A percentile compares a stretch with the other conserved stretches of the same genome.
Conservation (phyloP, 2,329 filamentous ascomycete genomes). For the Aspergillus japonicus region DNA sequence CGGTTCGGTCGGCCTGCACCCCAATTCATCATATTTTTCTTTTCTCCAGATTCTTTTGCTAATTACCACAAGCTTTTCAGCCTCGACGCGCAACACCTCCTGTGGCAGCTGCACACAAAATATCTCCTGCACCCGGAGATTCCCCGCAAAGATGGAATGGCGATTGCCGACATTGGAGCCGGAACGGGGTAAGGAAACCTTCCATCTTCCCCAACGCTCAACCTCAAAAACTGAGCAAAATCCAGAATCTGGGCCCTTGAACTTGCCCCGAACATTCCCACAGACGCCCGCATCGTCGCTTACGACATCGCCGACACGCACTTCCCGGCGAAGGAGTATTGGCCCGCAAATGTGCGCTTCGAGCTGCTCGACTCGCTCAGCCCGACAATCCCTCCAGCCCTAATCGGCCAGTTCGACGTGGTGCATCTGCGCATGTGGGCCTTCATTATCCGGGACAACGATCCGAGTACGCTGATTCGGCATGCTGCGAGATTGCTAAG, state of each 20-base stretch:
- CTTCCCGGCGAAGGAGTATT: constrained; percentile 11
- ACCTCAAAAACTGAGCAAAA: no score
- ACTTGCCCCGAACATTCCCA: constrained; percentile 9
- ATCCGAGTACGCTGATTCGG: constrained; percentile 10
- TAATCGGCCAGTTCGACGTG: constrained; percentile 19
- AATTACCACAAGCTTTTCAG: no score
- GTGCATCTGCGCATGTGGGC: constrained; percentile 21
- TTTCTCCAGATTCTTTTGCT: no score
- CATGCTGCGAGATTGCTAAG: constrained; percentile 15
- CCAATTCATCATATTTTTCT: no score
- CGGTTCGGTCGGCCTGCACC: no score
- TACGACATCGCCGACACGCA: constrained; percentile 22
- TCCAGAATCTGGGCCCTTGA: constrained; percentile 19
- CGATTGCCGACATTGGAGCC: constrained; percentile 18
- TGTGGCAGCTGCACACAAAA: constrained; percentile 16
- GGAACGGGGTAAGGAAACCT: constrained; percentile 13
- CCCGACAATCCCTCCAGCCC: constrained; percentile 9
- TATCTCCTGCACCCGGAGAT: constrained; percentile 18
- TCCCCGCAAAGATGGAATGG: constrained; percentile 12
- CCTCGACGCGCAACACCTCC: constrained; percentile 14
- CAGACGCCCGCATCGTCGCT: constrained; percentile 12
- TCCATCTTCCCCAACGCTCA: no score
- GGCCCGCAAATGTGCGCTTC: constrained; percentile 16
- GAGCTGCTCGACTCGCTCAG: constrained; percentile 14
- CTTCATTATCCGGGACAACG: constrained; percentile 8